These are phyloP conservation scores for Mariannaea elegans DNA, from an alignment of 2,329 filamentous ascomycete species.

Conservation along the genomic window DNA sequence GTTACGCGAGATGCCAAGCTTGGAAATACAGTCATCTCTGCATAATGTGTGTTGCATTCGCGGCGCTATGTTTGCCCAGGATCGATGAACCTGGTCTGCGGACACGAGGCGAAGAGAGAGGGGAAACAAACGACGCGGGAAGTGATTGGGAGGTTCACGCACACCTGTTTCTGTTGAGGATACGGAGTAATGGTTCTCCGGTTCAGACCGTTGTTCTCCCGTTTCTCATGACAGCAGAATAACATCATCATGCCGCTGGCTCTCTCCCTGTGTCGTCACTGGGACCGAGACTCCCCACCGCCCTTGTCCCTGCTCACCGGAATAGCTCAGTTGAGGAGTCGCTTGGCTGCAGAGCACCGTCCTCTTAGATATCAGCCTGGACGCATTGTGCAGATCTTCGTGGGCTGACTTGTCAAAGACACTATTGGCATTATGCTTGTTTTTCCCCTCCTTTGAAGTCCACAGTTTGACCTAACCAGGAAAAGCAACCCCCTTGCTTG, in stretches of 20 bases:
- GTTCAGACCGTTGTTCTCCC: not conserved
- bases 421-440: not conserved
- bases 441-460: not conserved
- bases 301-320: not conserved
- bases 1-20: constrained; percentile 7
- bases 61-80: not conserved
- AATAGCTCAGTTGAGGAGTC: constrained; percentile 12
- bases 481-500: not conserved
- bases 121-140: not conserved
- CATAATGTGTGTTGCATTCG: not conserved
- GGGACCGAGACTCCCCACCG: not conserved
- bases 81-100: not conserved
- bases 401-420: not conserved
- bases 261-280: not conserved
- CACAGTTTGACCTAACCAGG: not conserved
- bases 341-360: not conserved
- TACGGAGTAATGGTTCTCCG: no score
- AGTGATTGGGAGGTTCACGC: not conserved
- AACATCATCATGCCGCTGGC: not conserved
- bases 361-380: constrained; percentile 4
- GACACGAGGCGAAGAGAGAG: not conserved
- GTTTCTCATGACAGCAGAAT: not conserved
- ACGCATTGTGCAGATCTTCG: constrained; percentile 8
- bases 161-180: not conserved
- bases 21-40: constrained; percentile 11